Evolutionary conservation across 1,284 basidiomycete species (phyloP), one percentile per base, ranked within the genome.

Genomic region (Apiotrichum porosum): DNA sequence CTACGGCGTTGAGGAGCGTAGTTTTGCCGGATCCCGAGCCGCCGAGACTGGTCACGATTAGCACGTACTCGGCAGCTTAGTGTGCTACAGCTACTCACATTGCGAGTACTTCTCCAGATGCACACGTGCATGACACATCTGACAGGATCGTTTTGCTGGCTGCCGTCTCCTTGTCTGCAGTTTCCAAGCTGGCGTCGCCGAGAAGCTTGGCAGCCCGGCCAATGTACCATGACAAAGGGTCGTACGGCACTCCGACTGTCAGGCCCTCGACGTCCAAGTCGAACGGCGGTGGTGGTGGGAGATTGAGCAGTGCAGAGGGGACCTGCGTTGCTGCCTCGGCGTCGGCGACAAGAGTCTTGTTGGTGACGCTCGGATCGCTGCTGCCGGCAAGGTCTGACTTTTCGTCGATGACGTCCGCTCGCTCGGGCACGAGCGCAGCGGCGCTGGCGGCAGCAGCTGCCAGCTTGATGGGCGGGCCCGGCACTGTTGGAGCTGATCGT

Each of bases 21-120:
- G 73, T 75, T 53, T 75, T 75, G 15, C 74, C 73, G 9, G 65
- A 68, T 9, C 73, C 72, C 6, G 66, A 71, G 4, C 67, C 66
- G 17, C 70, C 71, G 9, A 72, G 64, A 37, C 69, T 71, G 42
- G 9, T 9, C 10, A n/a, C 14, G n/a, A 40, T 6, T 6, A 32
- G 6, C 36, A 34, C 14, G 19, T 12, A 28, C 9, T 18, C n/a
- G n/a, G 33, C 17, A 22, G 6, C 32, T 31, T 28, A 34, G 17
- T 23, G 19, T 42, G 33, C 4, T 24, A 9, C 36, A 30, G 4
- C 9, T 13, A 61, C 72, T 54, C 38, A 72, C 71, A 75, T 73
- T 15, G 71, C 73, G 8, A 74, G 53, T 30, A 74, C 67, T 46
- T 75, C 69, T 15, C 72, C 72, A 26, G 59, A 60, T 1, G 59